These are phyloP conservation scores for Pleurotus ostreatus DNA, from an alignment of 768 basidiomycete species.

Conservation along the genomic window DNA sequence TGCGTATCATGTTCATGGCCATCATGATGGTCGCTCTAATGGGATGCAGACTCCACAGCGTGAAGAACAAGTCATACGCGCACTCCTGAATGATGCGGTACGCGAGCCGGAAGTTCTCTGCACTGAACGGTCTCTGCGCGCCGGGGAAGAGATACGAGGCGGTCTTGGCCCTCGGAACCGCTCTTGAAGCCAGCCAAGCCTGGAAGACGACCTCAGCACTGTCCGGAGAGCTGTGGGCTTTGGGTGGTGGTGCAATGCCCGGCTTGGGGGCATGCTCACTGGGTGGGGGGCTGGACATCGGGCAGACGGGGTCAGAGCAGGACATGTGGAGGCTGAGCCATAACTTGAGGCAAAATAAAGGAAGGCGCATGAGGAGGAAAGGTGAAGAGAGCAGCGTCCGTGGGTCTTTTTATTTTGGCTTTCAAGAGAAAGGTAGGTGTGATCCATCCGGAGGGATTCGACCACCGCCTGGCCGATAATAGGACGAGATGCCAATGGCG, in stretches of 20 bases:
- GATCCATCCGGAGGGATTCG: conserved; percentile 42
- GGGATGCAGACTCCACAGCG: conserved; percentile 55
- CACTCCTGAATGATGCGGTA: conserved; percentile 48
- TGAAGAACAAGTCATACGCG: conserved; percentile 44
- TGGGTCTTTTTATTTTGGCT: not conserved
- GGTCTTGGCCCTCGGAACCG: conserved; percentile 41
- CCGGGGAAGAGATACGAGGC: conserved; percentile 53
- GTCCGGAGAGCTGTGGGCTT: conserved; percentile 3
- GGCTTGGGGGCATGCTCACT: conserved; percentile 17
- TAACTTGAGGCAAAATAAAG: conserved; percentile 6
- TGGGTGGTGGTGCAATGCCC: conserved; percentile 12
- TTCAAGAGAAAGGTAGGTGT: conserved; percentile 18
- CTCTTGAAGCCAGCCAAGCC: conserved; percentile 58
- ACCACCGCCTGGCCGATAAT: conserved; percentile 27
- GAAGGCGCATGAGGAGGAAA: conserved; percentile 12
- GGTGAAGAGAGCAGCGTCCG: conserved; percentile 6
- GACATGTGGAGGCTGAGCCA: conserved; percentile 31
- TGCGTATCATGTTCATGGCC: conserved; percentile 64
- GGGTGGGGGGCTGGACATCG: conserved; percentile 19
- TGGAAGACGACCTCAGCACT: conserved; percentile 37
- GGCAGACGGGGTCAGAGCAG: not conserved
- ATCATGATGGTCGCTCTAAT: conserved; percentile 69
- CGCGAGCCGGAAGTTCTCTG: conserved; percentile 55
- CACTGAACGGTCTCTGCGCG: conserved; percentile 59
- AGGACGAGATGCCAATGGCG: not conserved